These are phyloP conservation scores for Combretum micranthum DNA, from an alignment of 345 rosid species.

Conservation along the genomic window DNA sequence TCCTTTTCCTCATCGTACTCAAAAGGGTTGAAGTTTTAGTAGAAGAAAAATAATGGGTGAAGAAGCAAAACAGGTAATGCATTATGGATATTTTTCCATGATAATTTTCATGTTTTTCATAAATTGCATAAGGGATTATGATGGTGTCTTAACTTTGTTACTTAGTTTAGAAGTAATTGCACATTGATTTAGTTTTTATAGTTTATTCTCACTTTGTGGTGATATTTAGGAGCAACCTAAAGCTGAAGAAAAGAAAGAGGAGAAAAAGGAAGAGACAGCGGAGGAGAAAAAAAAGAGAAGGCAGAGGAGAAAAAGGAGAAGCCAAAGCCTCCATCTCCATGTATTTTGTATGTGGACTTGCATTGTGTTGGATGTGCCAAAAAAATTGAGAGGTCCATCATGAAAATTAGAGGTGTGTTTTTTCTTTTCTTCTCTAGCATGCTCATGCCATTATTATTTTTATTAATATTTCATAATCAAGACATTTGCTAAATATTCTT, in stretches of 20 bases:
- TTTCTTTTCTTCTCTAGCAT: too few species aligned
- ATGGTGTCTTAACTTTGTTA: background rate
- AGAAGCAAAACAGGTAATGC: conserved; percentile 61
- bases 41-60: conserved; percentile 47
- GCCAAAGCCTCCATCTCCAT: conserved; percentile 55
- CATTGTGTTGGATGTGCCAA: conserved; percentile 94
- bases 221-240: conserved; percentile 11
- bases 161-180: background rate
- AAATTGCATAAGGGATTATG: background rate
- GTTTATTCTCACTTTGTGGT: background rate
- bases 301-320: conserved; percentile 24
- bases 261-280: conserved; percentile 25
- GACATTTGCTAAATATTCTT: background rate
- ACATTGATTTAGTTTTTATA: background rate
- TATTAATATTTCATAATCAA: background rate
- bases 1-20: conserved; percentile 2
- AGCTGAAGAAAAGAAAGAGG: conserved; percentile 41
- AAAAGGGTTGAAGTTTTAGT: background rate
- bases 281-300: conserved; percentile 23
- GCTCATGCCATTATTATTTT: too few species aligned
- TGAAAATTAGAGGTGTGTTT: conserved; percentile 60
- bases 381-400: conserved; percentile 74
- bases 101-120: background rate
- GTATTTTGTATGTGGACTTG: conserved; percentile 66
- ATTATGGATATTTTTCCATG: background rate